phyloP scores from a whole-genome alignment of 2,329 filamentous ascomycete species.

The Epichloe amarillans region DNA sequence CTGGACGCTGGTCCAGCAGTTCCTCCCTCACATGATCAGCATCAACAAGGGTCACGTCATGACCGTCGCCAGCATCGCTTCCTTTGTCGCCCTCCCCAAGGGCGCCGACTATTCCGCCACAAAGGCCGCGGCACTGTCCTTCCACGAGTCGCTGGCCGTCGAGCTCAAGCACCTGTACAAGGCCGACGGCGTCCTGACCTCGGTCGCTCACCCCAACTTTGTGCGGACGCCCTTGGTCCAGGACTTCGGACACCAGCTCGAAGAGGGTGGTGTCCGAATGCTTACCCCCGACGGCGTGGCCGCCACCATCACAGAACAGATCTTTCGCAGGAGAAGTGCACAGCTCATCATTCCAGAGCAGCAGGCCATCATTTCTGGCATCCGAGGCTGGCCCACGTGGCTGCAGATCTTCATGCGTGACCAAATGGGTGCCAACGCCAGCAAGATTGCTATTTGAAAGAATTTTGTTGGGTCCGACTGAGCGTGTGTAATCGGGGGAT shows the following conservation, averaged over 20 bases:
- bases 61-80: slow-evolving; percentile 53
- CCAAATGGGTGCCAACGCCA: slow-evolving; percentile 1
- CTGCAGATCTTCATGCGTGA: slow-evolving; percentile 20
- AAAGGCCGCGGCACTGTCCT: slow-evolving; percentile 51
- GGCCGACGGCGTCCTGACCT: slow-evolving; percentile 47
- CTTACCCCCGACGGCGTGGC: slow-evolving; percentile 25
- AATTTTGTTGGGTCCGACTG: neutral
- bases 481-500: neutral
- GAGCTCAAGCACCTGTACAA: slow-evolving; percentile 47
- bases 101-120: slow-evolving; percentile 53
- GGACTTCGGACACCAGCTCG: slow-evolving; percentile 16
- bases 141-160: slow-evolving; percentile 49
- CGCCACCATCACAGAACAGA: slow-evolving; percentile 28
- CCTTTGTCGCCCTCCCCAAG: slow-evolving; percentile 43
- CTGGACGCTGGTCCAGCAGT: slow-evolving; percentile 50
- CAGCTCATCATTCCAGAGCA: slow-evolving; percentile 30
- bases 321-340: slow-evolving; percentile 29
- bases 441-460: neutral
- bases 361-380: slow-evolving; percentile 12
- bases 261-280: slow-evolving; percentile 16
- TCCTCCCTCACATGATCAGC: slow-evolving; percentile 50
- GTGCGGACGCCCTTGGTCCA: slow-evolving; percentile 32
- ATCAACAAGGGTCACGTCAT: slow-evolving; percentile 58
- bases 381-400: slow-evolving; percentile 30
- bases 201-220: slow-evolving; percentile 47